Base-by-base conservation (phyloP, 2,329 filamentous ascomycete genomes). In the Calonectria honghensis region DNA sequence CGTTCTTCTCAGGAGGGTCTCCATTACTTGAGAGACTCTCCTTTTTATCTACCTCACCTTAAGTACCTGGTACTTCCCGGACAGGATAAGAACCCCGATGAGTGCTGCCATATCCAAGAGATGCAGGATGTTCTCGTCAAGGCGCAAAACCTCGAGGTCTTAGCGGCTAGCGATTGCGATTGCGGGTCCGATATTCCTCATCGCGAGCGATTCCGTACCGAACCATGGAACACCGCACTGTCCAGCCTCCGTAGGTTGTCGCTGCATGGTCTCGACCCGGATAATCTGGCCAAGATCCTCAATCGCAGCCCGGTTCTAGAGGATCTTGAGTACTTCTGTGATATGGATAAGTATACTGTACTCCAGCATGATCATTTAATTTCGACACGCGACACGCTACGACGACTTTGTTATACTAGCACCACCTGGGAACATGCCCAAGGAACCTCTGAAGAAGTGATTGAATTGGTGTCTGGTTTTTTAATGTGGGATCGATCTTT, bases 311-410 rank as follows among this genome's bases (percentile, higher is more conserved):
- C 80, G 11, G 76, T 78, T 2, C 50, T 81, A 1, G 80, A 81
- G 61, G 80, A 81, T 6, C 65, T 81, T 2, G 80, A 81, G 51
- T 81, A 81, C 48, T 81, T 81, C 24, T 81, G 80, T 51, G 79
- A 81, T 29, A 80, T 81, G 79, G 78, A 81, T 61, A 81, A 81
- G 57, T 81, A 81, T 29, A 81, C 80, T 2, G 73, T 80, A 9
- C 75, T 81, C 10, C 80, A 81, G 39, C 75, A 79, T 13, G 70
- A 74, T 4, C 80, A 81, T 27, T 70, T 81, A 11, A 31, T 50
- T 2, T 51, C 79, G 0, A 70, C 80, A 14, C 76, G 74, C 18
- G 70, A 73, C 14, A 79, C 78, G 24, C 52, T 81, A 16, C 74
- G 79, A 18, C 75, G 80, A 16, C 11, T 81, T 37, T 81, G 80